Evolutionary conservation across 768 basidiomycete genomes (phyloP), one percentile per base, ranked within the genome.

Genomic region (Daedalea quercina): DNA sequence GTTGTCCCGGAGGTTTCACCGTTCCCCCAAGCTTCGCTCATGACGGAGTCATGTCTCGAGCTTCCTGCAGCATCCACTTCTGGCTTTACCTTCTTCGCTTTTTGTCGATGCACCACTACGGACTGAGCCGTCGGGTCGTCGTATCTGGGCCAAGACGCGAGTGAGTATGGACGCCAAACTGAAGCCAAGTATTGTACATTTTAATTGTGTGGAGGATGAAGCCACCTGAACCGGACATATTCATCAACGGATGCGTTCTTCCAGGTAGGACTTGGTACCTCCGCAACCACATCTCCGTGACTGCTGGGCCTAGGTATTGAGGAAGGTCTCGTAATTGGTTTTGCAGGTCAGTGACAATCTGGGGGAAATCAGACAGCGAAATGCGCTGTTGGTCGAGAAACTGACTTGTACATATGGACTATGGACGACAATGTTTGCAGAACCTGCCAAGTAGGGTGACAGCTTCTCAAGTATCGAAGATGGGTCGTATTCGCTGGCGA

Each of bases 221-320:
- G 0, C 96, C 95, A 13, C 93, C 94, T 1, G 87, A 84, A 11
- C 90, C 91, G 20, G 90, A 86, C 54, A 84, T 89, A 52, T 76
- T 85, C 96, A 99, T 98, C 57, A 80, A 82, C 3, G 96, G 96
- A 71, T 99, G 96, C 37, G 91, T 95, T 33, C 96, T 79, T 22
- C 96, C 95, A 22, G 96, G 96, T n/a, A 99, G 75, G 15, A 94
- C 81, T 67, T 98, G 95, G 71, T 98, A 99, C 57, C 81, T 79
- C 25, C 95, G 81, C 40, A 91, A 68, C 87, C 90, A 97, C 11
- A 81, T 75, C 68, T 98, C 95, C 2, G 89, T 87, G 26, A 98
- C 71, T 15, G 77, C 83, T 8, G 92, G 86, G 28, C 82, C 84
- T 11, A 98, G 73, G 67, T 82, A 94, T 55, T 76, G 69, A 9